Percentiles rank a stretch among this genome's conserved stretches.
Conservation (phyloP, 371 early-diverging fungal species). For the Sporodiniella umbellata region DNA sequence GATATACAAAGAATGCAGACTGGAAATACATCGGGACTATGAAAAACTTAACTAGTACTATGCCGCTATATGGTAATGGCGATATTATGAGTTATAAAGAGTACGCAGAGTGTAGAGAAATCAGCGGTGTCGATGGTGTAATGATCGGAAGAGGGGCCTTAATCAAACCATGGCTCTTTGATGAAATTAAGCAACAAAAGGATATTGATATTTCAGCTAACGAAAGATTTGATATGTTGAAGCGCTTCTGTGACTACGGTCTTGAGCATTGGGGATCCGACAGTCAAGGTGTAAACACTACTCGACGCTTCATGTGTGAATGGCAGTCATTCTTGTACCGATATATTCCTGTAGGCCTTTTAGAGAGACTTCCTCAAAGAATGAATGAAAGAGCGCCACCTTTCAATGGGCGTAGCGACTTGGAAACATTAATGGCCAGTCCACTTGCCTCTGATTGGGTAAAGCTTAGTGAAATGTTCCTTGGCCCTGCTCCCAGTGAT, state of each 20-base stretch:
- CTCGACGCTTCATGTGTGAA: conserved; percentile 88
- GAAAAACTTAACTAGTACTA: conserved; percentile 36
- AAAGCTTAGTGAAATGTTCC: conserved; percentile 72
- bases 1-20: conserved; percentile 88
- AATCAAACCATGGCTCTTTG: conserved; percentile 97
- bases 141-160: conserved; percentile 89
- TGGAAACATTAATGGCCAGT: conserved; percentile 94
- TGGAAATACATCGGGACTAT: conserved; percentile 86
- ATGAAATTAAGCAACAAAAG: conserved; percentile 86
- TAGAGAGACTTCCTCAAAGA: conserved; percentile 86
- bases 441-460: conserved; percentile 86
- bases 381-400: conserved; percentile 92
- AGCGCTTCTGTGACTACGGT: conserved; percentile 80
- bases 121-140: conserved; percentile 73
- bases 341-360: conserved; percentile 89
- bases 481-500: conserved; percentile 83
- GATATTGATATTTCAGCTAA: conserved; percentile 89
- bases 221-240: conserved; percentile 91
- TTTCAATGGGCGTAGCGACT: conserved; percentile 84
- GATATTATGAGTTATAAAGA: conserved; percentile 88
- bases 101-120: conserved; percentile 68
- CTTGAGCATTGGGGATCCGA: conserved; percentile 96
- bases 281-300: conserved; percentile 80
- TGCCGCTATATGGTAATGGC: conserved; percentile 81
- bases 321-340: conserved; percentile 85